A percentile compares a stretch with the other conserved stretches of the same genome.
Conservation (phyloP, 2,329 filamentous ascomycete genomes). For the Zelopaecilomyces penicillatus region DNA sequence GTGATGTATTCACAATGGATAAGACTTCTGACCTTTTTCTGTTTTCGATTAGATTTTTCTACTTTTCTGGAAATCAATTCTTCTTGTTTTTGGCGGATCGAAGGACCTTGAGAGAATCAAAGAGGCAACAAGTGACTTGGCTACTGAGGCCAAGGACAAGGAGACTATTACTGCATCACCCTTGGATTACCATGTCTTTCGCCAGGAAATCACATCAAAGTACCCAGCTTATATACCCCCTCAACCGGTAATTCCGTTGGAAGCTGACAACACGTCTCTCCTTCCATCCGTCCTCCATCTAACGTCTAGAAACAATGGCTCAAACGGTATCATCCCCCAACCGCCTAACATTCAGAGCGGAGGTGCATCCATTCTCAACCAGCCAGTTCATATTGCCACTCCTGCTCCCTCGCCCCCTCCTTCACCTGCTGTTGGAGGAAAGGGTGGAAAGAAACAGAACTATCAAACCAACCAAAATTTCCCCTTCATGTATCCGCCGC, state of each 20-base stretch:
- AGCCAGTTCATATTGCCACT: constrained; percentile 97
- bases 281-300: constrained; percentile 77
- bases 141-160: constrained; percentile 52
- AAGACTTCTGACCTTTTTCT: constrained; percentile 6
- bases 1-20: not conserved
- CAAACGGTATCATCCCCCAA: constrained; percentile 53
- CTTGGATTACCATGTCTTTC: constrained; percentile 90
- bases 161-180: constrained; percentile 88
- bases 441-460: constrained; percentile 96
- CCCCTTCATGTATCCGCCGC: constrained; percentile 90
- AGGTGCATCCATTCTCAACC: constrained; percentile 77
- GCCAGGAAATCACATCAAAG: constrained; percentile 94
- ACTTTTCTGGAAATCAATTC: constrained; percentile 83
- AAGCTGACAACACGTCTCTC: constrained; percentile 84
- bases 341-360: constrained; percentile 46
- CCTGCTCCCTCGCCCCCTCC: constrained; percentile 92
- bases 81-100: constrained; percentile 77
- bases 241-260: constrained; percentile 70
- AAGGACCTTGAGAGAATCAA: constrained; percentile 68
- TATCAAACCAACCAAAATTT: constrained; percentile 99
- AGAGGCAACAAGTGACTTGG: constrained; percentile 55
- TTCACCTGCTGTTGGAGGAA: constrained; percentile 77
- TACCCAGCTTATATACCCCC: constrained; percentile 95
- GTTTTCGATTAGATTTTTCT: constrained; percentile 54
- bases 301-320: constrained; percentile 50